Conservation (phyloP, 2,329 filamentous ascomycete genomes). For the Scortechinia acanthostroma region DNA sequence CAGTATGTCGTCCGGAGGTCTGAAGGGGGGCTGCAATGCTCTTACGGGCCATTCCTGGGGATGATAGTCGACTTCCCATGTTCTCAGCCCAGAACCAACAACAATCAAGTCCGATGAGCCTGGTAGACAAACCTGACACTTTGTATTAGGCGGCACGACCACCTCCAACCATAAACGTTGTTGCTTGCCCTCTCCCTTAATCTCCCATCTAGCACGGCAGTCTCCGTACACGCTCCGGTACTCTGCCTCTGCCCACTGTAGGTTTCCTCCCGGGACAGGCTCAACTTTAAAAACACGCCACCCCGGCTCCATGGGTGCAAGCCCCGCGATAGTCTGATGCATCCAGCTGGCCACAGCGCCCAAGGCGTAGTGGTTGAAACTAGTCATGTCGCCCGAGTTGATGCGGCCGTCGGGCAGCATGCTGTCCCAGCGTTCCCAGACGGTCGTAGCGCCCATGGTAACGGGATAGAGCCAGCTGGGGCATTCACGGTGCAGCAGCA, state of each 20-base stretch:
- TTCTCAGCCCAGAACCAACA: no score
- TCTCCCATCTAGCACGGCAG: no score
- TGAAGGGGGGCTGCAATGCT: no score
- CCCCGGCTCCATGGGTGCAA: slow-evolving; percentile 26
- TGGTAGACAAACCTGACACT: no score
- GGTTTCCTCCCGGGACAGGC: slow-evolving; percentile 17
- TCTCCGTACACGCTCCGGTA: slow-evolving; percentile 12
- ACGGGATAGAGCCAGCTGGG: slow-evolving; percentile 40
- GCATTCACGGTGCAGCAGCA: slow-evolving; percentile 19
- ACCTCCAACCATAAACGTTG: no score
- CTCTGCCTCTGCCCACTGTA: slow-evolving; percentile 11
- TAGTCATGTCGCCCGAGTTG: slow-evolving; percentile 37
- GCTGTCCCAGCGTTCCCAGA: slow-evolving; percentile 42
- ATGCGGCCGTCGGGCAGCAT: slow-evolving; percentile 30
- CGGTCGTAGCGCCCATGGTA: slow-evolving; percentile 34
- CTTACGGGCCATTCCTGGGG: no score
- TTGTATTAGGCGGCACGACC: no score
- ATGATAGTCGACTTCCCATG: no score
- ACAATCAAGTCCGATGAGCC: no score
- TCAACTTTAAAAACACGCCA: slow-evolving; percentile 27
- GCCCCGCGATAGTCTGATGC: slow-evolving; percentile 30
- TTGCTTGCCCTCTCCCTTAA: no score
- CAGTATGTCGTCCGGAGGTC: no score
- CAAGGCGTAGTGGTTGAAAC: slow-evolving; percentile 41
- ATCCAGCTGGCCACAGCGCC: slow-evolving; percentile 38